A percentile compares a stretch with the other conserved stretches of the same genome.
Evolutionary conservation across 2,329 filamentous ascomycete species (phyloP).

Genomic region (Drechslerella coelobrocha): DNA sequence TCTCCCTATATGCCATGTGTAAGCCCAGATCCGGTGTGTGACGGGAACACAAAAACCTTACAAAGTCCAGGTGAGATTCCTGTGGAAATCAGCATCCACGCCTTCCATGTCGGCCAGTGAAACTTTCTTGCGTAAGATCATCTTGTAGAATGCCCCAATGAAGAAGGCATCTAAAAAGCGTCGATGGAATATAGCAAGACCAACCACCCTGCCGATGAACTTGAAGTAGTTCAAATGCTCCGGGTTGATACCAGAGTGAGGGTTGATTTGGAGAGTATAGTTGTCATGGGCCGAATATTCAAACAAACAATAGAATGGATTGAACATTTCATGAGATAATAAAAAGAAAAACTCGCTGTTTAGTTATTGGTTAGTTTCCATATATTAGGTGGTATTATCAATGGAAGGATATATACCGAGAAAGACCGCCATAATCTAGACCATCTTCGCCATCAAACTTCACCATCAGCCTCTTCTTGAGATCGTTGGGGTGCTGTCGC

Average conservation of each 20-base stretch:
- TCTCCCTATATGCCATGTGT: constrained; percentile 66
- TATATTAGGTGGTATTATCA: constrained; percentile 28
- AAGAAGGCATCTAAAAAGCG: constrained; percentile 98
- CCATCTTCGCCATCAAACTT: constrained; percentile 99
- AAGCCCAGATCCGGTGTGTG: not conserved
- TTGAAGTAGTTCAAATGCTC: constrained; percentile 99
- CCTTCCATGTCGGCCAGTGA: constrained; percentile 95
- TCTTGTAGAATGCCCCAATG: constrained; percentile 98
- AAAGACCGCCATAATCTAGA: constrained; percentile 95
- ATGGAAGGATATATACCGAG: constrained; percentile 63
- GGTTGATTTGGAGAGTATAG: constrained; percentile 99
- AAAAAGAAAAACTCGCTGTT: constrained; percentile 97
- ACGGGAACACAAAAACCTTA: constrained; percentile 58
- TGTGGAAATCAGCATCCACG: constrained; percentile 96
- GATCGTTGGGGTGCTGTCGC: constrained; percentile 88
- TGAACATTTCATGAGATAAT: constrained; percentile 99
- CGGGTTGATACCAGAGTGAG: constrained; percentile 97
- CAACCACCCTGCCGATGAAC: constrained; percentile 97
- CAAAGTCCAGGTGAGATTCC: constrained; percentile 95
- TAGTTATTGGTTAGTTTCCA: not conserved
- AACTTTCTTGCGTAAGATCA: constrained; percentile 94
- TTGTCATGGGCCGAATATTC: constrained; percentile 99
- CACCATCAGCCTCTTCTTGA: constrained; percentile 99
- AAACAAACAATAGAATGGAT: constrained; percentile 98
- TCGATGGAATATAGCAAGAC: constrained; percentile 95